Base-by-base conservation (phyloP, 176 grass and related monocot species). In the Musa itinerans region DNA sequence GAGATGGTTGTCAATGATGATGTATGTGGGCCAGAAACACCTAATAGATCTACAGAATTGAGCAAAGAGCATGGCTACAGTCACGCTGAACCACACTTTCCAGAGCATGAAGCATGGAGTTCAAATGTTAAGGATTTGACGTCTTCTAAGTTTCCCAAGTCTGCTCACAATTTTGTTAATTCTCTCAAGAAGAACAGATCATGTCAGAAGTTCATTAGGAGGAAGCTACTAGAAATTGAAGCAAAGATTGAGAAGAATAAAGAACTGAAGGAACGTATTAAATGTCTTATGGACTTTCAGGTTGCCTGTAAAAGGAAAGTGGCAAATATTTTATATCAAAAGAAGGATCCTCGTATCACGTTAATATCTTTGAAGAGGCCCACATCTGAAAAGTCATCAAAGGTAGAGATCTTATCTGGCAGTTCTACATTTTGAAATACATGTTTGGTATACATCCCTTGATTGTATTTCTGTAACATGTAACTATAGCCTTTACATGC, bases 221-320 rank as follows among this genome's bases (percentile, higher is more conserved):
- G 88, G 73, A 93, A 93, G 80, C 81, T 98, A 83, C 78, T 98
- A 54, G 89, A 63, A 72, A 89, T 89, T 34, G 90, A 93, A 78
- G 83, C 88, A 1, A 98, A 91, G 61, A 89, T 98, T 63, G 94
- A 93, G 83, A 84, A 87, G 81, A 98, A 93, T 80, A 93, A 91
- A 75, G 86, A 93, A 80, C 77, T 98, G 27, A 85, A 81, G 75
- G 82, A 89, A 59, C 88, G 94, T 63, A 76, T 93, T 50, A 93
- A 87, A 86, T 98, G 94, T 56, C 86, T 98, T 48, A 82, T 93
- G 88, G 80, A 87, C 55, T 98, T 87, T 78, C 94, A 98, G 78
- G 69, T 81, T 56, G 78, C 84, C 58, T 98, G 94, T 78, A 86
- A 79, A 80, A 93, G 76, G 76, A 81, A 74, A 59, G 83, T 77